A percentile compares a stretch with the other conserved stretches of the same genome.
Evolutionary conservation across 1,139 yeast genomes (phyloP).

Genomic region (Hanseniaspora sp.): DNA sequence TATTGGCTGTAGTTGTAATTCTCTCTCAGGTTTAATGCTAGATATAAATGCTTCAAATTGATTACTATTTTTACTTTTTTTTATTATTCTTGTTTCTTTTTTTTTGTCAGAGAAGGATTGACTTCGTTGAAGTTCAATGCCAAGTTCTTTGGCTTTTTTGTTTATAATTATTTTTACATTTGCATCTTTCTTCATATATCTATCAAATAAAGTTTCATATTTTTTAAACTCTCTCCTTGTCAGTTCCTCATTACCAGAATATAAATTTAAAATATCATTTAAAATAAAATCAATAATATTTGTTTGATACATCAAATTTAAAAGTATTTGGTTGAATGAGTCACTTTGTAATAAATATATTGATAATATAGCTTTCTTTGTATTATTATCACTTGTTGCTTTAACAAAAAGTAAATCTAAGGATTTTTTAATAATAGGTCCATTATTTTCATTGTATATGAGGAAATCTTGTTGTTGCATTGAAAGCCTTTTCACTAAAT

Average conservation of each 20-base stretch:
- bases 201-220: neutral
- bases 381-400: conserved; percentile 46
- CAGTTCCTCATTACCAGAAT: neutral
- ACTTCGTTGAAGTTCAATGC: neutral
- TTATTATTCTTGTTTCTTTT: neutral
- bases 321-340: neutral
- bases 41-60: neutral
- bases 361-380: conserved; percentile 31
- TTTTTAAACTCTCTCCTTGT: neutral
- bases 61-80: too few species aligned
- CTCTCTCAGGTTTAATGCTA: neutral
- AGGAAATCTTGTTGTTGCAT: conserved; percentile 57
- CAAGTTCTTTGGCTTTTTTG: neutral
- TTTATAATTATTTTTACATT: neutral
- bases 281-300: neutral
- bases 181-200: neutral
- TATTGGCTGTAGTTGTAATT: neutral
- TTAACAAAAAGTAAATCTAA: conserved; percentile 31
- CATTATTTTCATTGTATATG: conserved; percentile 24
- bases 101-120: neutral
- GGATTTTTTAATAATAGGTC: conserved; percentile 18
- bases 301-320: neutral
- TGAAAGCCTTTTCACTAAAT: conserved; percentile 62
- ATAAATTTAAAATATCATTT: neutral
- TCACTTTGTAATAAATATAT: conserved; percentile 22